Evolutionary conservation across 768 basidiomycete genomes (phyloP), one percentile per base, ranked within the genome.

Genomic region (Leccinum olivaceopallidum): DNA sequence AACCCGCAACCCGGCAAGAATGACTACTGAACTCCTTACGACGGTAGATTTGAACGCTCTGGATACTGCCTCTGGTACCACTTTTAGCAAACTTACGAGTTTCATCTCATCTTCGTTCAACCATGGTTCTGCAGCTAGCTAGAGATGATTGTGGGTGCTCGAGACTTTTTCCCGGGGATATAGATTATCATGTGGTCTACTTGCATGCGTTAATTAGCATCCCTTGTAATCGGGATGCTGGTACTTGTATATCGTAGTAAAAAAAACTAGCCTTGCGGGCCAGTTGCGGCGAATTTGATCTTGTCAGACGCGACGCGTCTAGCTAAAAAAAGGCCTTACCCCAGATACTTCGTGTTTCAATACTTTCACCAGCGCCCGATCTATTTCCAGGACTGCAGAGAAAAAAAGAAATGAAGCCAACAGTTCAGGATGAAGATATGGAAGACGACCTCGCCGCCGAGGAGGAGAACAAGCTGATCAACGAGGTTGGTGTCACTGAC

Each of bases 381-480:
- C 16, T 48, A 47, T 47, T 26, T 6, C 13, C 39, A 16, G 36
- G 2, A 2, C 34, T 30, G 2, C 8, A 12, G 6, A 5, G 55
- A 65, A 44, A 85, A 12, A 85, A 13, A 5, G 53, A 64, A 48
- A 85, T 77, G 85, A 87, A 77, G 67, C 84, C 76, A 62, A 76
- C 72, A 5, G 75, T 72, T 34, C 73, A 77, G 50, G 73, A 75
- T 30, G 89, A 92, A 58, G 90, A 89, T 65, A 79, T 88, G 48
- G 90, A 90, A 71, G 90, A 92, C 60, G 89, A 92, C 73, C 82
- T 87, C 51, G 86, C 84, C 5, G 89, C 90, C 5, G 91, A 93
- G 73, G 91, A 92, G 69, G 90, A 91, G 77, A 93, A 92, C 75
- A 93, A 92, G 64, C 75, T 92, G 55, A 92, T 92, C 71, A 93